Base-by-base conservation (phyloP, 1,284 basidiomycete species). In the Ganoderma resinaceum region DNA sequence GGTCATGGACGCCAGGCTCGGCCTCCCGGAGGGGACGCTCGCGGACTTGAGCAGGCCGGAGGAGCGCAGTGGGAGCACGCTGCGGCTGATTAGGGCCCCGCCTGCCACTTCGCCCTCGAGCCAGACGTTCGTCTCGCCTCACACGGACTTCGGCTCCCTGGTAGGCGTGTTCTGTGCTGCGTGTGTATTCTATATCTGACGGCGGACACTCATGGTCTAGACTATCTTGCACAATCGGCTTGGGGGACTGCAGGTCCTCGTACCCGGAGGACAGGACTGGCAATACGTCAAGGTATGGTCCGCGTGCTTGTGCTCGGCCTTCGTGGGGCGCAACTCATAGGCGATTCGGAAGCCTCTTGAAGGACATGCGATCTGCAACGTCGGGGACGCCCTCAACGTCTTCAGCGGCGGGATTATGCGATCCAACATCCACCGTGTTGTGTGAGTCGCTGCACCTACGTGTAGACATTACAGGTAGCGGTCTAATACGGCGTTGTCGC, bases 171-270 rank as follows among this genome's bases (percentile, higher is more conserved):
- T n/a, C 7, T 37, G n/a, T n/a, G 16, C 6, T 16, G 3, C 29
- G 8, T n/a, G 20, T 37, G 1, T 55, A 12, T 29, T 26, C 23
- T 14, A 29, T 7, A 4, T 37, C 33, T 16, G 3, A 31, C n/a
- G 16, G n/a, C 8, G 69, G 89, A 85, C 87, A 5, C 14, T 20
- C 16, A 16, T 14, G 0, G 87, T 91, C 78, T 80, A 60, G 58
- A 60, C 58, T 29, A 60, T 60, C 26, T 16, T 91, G 55, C 88
- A 91, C 76, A 92, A 92, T 76, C 85, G 85, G 16, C 84, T 93
- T 0, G 91, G 91, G 5, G 91, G 91, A 0, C 79, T 93, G 6
- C 91, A 93, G 73, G 90, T 93, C 0, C 80, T 92, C 33, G 84
- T 85, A 1, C 90, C 90, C 0, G 87, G 87, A 8, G 78, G 83